Evolutionary conservation across 1,284 basidiomycete genomes (phyloP).

Genomic region (Ustilago sp.): DNA sequence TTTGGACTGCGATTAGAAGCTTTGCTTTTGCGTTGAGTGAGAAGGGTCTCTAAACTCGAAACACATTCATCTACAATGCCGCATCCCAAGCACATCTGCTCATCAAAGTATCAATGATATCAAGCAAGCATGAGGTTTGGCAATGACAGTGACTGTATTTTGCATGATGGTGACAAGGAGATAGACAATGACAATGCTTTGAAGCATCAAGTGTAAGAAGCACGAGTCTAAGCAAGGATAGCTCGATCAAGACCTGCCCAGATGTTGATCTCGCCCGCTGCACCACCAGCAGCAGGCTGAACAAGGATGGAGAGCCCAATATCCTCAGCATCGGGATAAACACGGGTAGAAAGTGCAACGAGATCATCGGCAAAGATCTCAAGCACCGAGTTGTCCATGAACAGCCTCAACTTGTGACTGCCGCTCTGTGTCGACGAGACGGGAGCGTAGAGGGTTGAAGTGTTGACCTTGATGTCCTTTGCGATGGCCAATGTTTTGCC

Average conservation of each 20-base stretch:
- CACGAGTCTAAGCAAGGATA: constrained; percentile 13
- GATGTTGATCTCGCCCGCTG: constrained; percentile 3
- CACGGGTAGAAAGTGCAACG: constrained; percentile 45
- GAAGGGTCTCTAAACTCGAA: constrained; percentile 36
- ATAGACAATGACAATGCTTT: constrained; percentile 8
- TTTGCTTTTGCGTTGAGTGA: constrained; percentile 41
- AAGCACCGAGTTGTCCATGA: constrained; percentile 59
- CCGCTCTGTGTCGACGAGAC: not conserved
- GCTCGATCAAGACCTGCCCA: constrained; percentile 40
- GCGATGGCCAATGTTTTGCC: constrained; percentile 22
- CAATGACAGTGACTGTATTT: constrained; percentile 1
- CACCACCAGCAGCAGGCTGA: not conserved
- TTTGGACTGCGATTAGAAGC: constrained; percentile 35
- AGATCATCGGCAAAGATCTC: constrained; percentile 58
- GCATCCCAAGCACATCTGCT: not conserved
- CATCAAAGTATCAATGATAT: not conserved
- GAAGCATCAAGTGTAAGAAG: not conserved
- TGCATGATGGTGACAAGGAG: not conserved
- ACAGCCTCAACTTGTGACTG: constrained; percentile 38
- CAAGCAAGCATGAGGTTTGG: not conserved
- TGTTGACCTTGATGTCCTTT: constrained; percentile 41
- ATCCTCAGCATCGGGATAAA: constrained; percentile 49
- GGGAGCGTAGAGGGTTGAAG: constrained; percentile 24
- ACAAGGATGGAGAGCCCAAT: constrained; percentile 28
- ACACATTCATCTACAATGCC: not conserved